Evolutionary conservation across 2,329 filamentous ascomycete species (phyloP).

Genomic region (Albophoma yamanashiensis): DNA sequence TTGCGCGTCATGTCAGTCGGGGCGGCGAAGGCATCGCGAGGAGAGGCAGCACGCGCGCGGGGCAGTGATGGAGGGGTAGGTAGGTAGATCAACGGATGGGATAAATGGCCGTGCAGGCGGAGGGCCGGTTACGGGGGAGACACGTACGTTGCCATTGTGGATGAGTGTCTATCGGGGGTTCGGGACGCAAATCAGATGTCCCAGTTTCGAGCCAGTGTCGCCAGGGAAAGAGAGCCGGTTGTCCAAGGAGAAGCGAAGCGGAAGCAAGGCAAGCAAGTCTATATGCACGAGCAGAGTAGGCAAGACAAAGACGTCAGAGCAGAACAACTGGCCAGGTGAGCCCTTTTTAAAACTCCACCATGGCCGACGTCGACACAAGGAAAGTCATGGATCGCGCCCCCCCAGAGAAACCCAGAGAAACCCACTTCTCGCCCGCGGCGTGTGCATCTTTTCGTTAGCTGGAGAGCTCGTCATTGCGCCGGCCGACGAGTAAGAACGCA

Average conservation of each 20-base stretch:
- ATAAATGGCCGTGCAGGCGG: neutral
- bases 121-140: neutral
- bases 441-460: neutral
- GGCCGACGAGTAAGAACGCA: constrained; percentile 7
- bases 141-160: constrained; percentile 10
- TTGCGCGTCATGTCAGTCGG: neutral
- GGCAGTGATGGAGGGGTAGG: neutral
- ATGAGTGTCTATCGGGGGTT: neutral
- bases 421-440: neutral
- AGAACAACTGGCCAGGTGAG: neutral
- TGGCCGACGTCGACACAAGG: neutral
- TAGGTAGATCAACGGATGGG: neutral
- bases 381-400: neutral
- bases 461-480: neutral
- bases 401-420: too few relatives aligned
- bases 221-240: neutral
- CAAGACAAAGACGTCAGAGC: neutral
- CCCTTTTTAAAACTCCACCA: neutral
- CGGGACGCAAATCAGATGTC: neutral
- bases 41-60: neutral
- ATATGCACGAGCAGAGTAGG: neutral
- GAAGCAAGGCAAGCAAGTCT: neutral
- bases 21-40: neutral
- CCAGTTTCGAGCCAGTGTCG: neutral
- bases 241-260: neutral